A percentile compares a stretch with the other conserved stretches of the same genome.
These are phyloP conservation scores for Blastobotrys americana DNA, from an alignment of 805 yeast genomes.

Conservation along the genomic window DNA sequence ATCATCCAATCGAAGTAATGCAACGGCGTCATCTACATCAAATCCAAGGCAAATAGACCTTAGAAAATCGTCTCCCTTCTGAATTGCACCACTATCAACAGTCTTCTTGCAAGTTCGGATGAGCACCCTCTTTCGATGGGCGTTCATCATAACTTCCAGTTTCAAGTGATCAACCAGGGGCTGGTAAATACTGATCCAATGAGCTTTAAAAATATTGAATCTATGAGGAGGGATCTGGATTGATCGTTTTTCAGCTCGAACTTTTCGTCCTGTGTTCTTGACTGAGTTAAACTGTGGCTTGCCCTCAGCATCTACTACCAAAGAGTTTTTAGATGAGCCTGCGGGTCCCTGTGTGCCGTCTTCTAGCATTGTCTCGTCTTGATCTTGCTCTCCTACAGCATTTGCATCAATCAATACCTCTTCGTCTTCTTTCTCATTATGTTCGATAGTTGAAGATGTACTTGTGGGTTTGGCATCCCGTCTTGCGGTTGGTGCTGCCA, in stretches of 20 bases:
- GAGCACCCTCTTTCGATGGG: constrained; percentile 65
- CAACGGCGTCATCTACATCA: constrained; percentile 95
- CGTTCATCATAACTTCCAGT: constrained; percentile 92
- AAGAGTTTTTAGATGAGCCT: constrained; percentile 20
- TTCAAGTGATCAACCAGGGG: constrained; percentile 93
- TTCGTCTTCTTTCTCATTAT: constrained; percentile 38
- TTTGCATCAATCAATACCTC: constrained; percentile 36
- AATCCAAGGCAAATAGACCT: constrained; percentile 95
- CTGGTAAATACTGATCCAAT: constrained; percentile 92
- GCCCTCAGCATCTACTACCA: constrained; percentile 78
- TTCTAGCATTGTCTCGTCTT: constrained; percentile 6
- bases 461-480: constrained; percentile 12
- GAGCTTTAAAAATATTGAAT: constrained; percentile 83
- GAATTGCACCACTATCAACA: constrained; percentile 88
- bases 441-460: constrained; percentile 22
- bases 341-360: constrained; percentile 21
- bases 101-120: constrained; percentile 76
- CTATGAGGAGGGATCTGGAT: constrained; percentile 95
- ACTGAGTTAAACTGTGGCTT: constrained; percentile 83
- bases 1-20: constrained; percentile 88
- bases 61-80: constrained; percentile 95
- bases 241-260: constrained; percentile 79
- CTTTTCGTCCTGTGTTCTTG: constrained; percentile 51
- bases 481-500: constrained; percentile 35
- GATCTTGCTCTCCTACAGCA: constrained; percentile 11